Percentiles rank a stretch among this genome's conserved stretches.
Conservation (phyloP, 768 basidiomycete genomes). For the Mycena capillaripes region DNA sequence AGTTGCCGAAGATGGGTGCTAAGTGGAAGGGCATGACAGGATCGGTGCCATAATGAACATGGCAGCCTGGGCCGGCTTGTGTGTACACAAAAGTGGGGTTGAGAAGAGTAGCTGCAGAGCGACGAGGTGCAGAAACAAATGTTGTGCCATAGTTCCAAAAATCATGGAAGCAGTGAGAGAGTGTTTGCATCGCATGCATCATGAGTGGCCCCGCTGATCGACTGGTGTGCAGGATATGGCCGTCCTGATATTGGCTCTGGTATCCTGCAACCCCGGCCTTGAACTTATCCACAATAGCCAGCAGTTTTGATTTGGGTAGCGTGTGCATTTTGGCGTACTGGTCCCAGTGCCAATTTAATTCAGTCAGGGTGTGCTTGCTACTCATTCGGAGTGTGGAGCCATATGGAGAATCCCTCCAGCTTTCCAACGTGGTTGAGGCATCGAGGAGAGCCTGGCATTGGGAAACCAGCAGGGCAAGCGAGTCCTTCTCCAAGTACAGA, state of each 20-base stretch:
- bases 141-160: slow-evolving; percentile 62
- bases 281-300: slow-evolving; percentile 14
- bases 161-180: slow-evolving; percentile 42
- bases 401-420: slow-evolving; percentile 58
- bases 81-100: slow-evolving; percentile 65
- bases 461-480: slow-evolving; percentile 47
- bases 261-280: slow-evolving; percentile 29
- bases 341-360: slow-evolving; percentile 57
- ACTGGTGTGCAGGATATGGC: slow-evolving; percentile 49
- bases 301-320: slow-evolving; percentile 39
- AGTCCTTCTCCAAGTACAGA: slow-evolving; percentile 55
- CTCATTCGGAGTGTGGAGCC: slow-evolving; percentile 53
- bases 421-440: slow-evolving; percentile 47
- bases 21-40: slow-evolving; percentile 59
- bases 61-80: slow-evolving; percentile 52
- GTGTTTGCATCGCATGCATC: slow-evolving; percentile 27
- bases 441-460: slow-evolving; percentile 57
- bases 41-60: slow-evolving; percentile 60
- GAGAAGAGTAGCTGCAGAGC: slow-evolving; percentile 43
- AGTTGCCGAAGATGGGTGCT: slow-evolving; percentile 22
- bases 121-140: slow-evolving; percentile 34
- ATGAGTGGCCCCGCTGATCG: slow-evolving; percentile 58
- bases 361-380: slow-evolving; percentile 52
- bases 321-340: slow-evolving; percentile 48
- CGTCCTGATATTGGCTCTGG: neutral